Percentiles rank a stretch among this genome's conserved stretches.
Evolutionary conservation across 768 basidiomycete genomes (phyloP).

Genomic region (Cystofilobasidium ferigula): DNA sequence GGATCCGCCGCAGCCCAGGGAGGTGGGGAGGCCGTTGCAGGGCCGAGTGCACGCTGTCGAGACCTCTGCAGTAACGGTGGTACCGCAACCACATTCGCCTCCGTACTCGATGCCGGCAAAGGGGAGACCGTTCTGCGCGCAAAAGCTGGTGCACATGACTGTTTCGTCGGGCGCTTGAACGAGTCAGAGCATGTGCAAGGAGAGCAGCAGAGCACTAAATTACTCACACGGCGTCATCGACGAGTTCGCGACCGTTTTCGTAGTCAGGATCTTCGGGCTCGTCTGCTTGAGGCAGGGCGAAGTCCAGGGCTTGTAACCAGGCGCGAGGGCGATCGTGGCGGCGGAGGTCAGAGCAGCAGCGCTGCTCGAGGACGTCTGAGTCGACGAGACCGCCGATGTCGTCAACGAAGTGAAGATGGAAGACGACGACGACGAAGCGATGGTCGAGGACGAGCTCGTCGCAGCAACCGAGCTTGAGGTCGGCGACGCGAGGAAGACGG

Average conservation of each 20-base stretch:
- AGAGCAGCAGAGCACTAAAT: no score
- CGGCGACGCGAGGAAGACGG: background rate
- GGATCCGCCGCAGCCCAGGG: background rate
- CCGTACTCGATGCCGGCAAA: background rate
- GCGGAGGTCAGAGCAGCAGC: background rate
- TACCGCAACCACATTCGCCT: background rate
- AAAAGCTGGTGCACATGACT: background rate
- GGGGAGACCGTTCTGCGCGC: background rate
- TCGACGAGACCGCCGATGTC: background rate
- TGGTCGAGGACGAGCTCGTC: background rate
- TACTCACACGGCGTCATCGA: conserved; percentile 9
- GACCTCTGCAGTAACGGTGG: background rate
- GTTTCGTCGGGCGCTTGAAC: no score
- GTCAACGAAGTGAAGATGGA: no score
- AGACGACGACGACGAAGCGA: background rate
- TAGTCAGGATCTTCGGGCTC: background rate
- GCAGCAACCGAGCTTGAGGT: background rate
- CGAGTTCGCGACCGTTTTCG: background rate
- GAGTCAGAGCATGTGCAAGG: no score
- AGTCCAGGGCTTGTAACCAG: background rate
- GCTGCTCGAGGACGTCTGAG: background rate
- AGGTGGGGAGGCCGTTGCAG: background rate
- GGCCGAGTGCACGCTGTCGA: background rate
- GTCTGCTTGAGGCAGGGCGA: background rate
- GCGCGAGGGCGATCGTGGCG: background rate